Conservation (phyloP, 1,284 basidiomycete species). For the Anthracocystis panici-leucophaei region DNA sequence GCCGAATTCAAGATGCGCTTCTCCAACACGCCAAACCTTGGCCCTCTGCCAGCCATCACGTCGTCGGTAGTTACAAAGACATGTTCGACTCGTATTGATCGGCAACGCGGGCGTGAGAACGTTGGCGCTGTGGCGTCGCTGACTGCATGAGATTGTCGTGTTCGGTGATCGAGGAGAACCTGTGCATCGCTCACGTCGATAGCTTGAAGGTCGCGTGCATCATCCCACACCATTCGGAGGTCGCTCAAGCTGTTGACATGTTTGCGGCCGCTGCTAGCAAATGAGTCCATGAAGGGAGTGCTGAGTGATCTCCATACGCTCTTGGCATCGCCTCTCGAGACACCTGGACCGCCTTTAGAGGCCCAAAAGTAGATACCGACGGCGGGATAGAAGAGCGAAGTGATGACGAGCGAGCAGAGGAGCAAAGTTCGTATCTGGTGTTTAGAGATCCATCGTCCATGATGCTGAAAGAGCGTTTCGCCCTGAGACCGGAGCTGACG, state of each 20-base stretch:
- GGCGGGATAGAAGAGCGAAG: constrained; percentile 81
- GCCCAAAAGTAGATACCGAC: constrained; percentile 68
- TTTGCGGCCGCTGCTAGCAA: constrained; percentile 56
- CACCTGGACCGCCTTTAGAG: constrained; percentile 63
- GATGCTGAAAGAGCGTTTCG: constrained; percentile 45
- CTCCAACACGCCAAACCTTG: constrained; percentile 60
- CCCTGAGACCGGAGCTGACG: constrained; percentile 33
- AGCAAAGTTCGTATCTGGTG: constrained; percentile 94
- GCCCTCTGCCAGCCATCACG: constrained; percentile 58
- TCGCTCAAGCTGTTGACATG: constrained; percentile 65
- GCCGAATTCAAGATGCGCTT: constrained; percentile 60
- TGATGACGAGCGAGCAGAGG: constrained; percentile 92
- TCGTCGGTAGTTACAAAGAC: constrained; percentile 67
- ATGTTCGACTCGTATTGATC: constrained; percentile 59
- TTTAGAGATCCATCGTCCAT: constrained; percentile 62
- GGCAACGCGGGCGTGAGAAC: constrained; percentile 41
- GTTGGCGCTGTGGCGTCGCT: neutral
- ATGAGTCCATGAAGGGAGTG: constrained; percentile 63
- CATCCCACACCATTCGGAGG: constrained; percentile 67
- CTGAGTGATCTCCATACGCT: constrained; percentile 64
- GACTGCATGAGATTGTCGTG: constrained; percentile 2
- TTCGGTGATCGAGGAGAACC: constrained; percentile 25
- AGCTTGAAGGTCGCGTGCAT: constrained; percentile 59
- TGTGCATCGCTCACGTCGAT: constrained; percentile 54
- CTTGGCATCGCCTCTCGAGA: constrained; percentile 58